phyloP scores from a whole-genome alignment of 164 flowering plant genomes.

The Sedum album region DNA sequence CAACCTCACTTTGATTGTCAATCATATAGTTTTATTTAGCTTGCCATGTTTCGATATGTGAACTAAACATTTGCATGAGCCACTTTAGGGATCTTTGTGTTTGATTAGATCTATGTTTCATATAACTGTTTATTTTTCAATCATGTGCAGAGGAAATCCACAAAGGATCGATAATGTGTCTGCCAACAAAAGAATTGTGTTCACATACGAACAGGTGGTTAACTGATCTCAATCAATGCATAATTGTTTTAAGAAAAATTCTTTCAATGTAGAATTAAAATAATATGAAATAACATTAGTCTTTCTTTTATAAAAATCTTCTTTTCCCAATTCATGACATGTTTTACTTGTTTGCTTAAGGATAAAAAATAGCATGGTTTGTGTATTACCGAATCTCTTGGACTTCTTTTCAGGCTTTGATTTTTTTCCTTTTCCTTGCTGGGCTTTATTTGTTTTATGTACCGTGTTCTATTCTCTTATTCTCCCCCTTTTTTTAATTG shows the following conservation, averaged over 20 bases:
- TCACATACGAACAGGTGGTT: conserved; percentile 85
- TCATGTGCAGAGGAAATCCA: conserved; percentile 65
- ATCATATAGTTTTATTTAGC: not conserved
- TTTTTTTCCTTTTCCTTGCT: not conserved
- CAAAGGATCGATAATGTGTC: conserved; percentile 84
- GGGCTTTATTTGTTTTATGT: not conserved
- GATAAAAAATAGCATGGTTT: too few relatives aligned
- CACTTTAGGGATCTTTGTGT: not conserved
- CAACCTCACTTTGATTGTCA: not conserved
- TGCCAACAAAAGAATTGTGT: conserved; percentile 67
- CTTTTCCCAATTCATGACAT: too few relatives aligned
- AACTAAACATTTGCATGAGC: not conserved
- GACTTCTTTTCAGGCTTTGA: too few relatives aligned
- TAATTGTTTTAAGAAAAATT: not conserved
- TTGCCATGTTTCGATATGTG: not conserved
- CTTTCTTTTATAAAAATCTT: too few relatives aligned
- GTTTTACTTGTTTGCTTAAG: too few relatives aligned
- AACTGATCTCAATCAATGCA: not conserved
- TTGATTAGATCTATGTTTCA: not conserved
- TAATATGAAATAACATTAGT: too few relatives aligned
- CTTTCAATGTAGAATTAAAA: too few relatives aligned
- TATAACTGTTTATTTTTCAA: not conserved
- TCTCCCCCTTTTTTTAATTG: not conserved
- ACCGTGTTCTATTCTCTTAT: too few relatives aligned
- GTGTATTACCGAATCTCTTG: too few relatives aligned